phyloP scores from a whole-genome alignment of 176 grass and related monocot genomes.

The Phragmites australis region DNA sequence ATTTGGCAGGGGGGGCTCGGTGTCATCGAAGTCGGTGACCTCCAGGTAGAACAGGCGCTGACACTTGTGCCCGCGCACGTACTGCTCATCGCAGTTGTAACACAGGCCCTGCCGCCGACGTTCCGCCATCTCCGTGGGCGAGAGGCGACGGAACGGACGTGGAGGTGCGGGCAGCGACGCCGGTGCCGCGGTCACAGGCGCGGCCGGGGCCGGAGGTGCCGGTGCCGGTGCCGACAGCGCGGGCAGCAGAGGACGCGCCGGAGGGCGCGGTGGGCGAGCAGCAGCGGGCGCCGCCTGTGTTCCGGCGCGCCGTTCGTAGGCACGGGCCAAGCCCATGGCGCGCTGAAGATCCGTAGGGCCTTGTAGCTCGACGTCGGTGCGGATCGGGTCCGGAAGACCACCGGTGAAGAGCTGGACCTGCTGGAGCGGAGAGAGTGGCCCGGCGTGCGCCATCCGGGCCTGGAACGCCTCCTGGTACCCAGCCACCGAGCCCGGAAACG shows the following conservation, averaged over 20 bases:
- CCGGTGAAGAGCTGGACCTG: neutral
- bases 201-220: too few species aligned
- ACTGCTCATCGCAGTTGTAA: neutral
- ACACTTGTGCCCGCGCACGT: neutral
- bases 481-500: neutral
- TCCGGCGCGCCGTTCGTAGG: neutral
- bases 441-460: neutral
- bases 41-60: neutral
- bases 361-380: neutral
- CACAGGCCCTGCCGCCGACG: neutral
- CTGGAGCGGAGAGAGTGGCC: rapidly evolving
- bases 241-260: too few species aligned
- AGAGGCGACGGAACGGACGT: neutral
- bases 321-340: neutral
- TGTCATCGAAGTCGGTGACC: neutral
- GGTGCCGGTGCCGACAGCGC: too few species aligned
- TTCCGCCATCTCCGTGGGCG: neutral
- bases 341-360: neutral
- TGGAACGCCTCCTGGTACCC: neutral
- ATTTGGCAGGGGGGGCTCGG: rapidly evolving
- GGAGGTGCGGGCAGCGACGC: too few species aligned
- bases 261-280: too few species aligned
- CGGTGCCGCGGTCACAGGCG: too few species aligned
- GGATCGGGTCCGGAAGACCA: neutral
- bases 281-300: neutral